These are phyloP conservation scores for Plasmodium gonderi DNA, from an alignment of 169 alveolate species.

Conservation along the genomic window DNA sequence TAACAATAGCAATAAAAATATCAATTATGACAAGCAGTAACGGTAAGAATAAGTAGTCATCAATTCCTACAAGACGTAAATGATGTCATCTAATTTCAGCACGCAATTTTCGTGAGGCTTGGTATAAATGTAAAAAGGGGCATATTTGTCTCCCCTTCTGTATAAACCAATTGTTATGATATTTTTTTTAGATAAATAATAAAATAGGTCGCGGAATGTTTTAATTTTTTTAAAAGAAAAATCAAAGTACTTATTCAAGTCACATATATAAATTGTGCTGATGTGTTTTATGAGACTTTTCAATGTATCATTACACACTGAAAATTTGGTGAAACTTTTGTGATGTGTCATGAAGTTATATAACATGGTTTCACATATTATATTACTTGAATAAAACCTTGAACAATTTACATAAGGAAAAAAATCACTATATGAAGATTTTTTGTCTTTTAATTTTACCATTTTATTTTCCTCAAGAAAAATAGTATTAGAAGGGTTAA, in stretches of 20 bases:
- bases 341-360: constrained; percentile 66
- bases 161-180: constrained; percentile 56
- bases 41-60: background rate
- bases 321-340: constrained; percentile 64
- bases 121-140: constrained; percentile 61
- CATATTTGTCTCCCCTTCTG: constrained; percentile 46
- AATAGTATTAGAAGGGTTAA: constrained; percentile 61
- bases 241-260: constrained; percentile 44
- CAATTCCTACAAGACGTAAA: constrained; percentile 25
- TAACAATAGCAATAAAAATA: too few relatives aligned
- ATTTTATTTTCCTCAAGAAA: constrained; percentile 72
- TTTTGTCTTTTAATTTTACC: constrained; percentile 64
- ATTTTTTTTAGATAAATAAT: constrained; percentile 40
- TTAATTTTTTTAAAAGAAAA: constrained; percentile 60
- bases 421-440: constrained; percentile 69
- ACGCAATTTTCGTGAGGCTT: constrained; percentile 56
- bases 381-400: constrained; percentile 52
- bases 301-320: constrained; percentile 67
- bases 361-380: constrained; percentile 68
- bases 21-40: too few relatives aligned
- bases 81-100: constrained; percentile 47
- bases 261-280: constrained; percentile 29
- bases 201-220: constrained; percentile 50
- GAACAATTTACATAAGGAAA: constrained; percentile 67
- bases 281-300: constrained; percentile 40